Conservation (phyloP, 1,139 yeast species). For the Candida mesenterica region DNA sequence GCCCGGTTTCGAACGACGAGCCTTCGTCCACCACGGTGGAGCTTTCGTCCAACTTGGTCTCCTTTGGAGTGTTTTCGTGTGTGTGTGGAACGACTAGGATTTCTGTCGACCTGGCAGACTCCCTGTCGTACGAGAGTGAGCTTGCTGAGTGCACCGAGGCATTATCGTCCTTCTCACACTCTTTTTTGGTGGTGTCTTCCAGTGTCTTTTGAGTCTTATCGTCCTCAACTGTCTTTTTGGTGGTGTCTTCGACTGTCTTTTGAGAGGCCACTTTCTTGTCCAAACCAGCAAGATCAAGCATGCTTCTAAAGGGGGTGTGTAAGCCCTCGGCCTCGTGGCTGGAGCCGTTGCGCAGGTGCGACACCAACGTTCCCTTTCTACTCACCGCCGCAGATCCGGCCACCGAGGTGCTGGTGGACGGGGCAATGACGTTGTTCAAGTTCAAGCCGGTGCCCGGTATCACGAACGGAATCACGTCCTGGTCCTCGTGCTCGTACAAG, state of each 20-base stretch:
- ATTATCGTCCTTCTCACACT: constrained; percentile 13
- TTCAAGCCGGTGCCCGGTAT: constrained; percentile 24
- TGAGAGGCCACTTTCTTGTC: constrained; percentile 8
- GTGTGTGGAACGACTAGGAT: too few relatives aligned
- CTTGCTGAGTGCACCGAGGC: constrained; percentile 27
- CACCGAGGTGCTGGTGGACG: constrained; percentile 17
- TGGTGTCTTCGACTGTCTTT: background rate
- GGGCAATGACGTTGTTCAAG: constrained; percentile 10
- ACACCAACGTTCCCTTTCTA: constrained; percentile 29
- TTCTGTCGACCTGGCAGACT: background rate
- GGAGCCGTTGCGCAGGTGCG: constrained; percentile 10
- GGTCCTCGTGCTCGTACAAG: constrained; percentile 52
- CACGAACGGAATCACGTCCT: constrained; percentile 40
- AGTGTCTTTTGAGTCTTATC: background rate
- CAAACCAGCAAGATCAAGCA: constrained; percentile 34
- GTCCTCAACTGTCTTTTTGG: background rate
- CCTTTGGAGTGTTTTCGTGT: too few relatives aligned
- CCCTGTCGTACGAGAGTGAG: constrained; percentile 20
- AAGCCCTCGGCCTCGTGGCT: constrained; percentile 19
- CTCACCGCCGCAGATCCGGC: constrained; percentile 23
- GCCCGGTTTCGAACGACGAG: too few relatives aligned
- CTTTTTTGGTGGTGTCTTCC: background rate
- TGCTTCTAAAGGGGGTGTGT: constrained; percentile 36
- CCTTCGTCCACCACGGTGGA: too few relatives aligned
- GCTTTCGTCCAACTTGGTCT: too few relatives aligned